Percentiles rank a stretch among this genome's conserved stretches.
phyloP scores from a whole-genome alignment of 2,329 filamentous ascomycete genomes.

The Dothistroma septosporum region DNA sequence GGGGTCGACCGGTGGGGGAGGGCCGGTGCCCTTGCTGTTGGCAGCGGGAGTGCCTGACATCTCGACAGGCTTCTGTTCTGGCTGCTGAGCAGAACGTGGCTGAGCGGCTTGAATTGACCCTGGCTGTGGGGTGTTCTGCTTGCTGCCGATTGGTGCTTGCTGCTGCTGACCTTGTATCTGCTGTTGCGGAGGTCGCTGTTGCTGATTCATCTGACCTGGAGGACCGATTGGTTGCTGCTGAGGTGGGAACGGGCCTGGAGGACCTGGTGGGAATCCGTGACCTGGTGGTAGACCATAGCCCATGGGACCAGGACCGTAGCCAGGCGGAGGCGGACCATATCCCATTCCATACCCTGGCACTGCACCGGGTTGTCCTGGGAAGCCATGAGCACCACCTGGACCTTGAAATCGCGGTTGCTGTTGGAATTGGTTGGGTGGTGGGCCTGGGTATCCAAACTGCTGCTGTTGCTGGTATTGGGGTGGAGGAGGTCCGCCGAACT shows the following conservation, averaged over 20 bases:
- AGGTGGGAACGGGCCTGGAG: slow-evolving; percentile 37
- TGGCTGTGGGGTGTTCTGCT: slow-evolving; percentile 35
- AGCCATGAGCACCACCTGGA: slow-evolving; percentile 41
- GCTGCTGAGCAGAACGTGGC: slow-evolving; percentile 20
- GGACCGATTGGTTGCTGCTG: slow-evolving; percentile 53
- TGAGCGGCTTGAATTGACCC: slow-evolving; percentile 23
- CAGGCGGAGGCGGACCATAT: slow-evolving; percentile 61
- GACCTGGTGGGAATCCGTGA: slow-evolving; percentile 56
- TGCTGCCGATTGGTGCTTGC: slow-evolving; percentile 37
- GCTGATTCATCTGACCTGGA: slow-evolving; percentile 41
- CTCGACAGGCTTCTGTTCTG: slow-evolving; percentile 31
- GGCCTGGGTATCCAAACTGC: slow-evolving; percentile 37
- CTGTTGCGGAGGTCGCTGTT: slow-evolving; percentile 41
- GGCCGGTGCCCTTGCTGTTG: slow-evolving; percentile 42
- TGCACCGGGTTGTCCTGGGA: slow-evolving; percentile 41
- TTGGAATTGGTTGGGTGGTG: slow-evolving; percentile 38
- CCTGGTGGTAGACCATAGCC: slow-evolving; percentile 41
- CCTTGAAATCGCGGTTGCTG: slow-evolving; percentile 48
- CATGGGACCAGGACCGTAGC: slow-evolving; percentile 21
- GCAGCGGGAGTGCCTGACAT: slow-evolving; percentile 42
- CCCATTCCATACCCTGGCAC: slow-evolving; percentile 54
- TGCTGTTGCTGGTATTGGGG: slow-evolving; percentile 35
- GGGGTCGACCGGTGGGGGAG: slow-evolving; percentile 63
- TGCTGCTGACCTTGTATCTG: slow-evolving; percentile 45
- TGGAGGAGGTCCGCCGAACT: slow-evolving; percentile 37